Conservation (phyloP, 345 rosid species). For the Toxicodendron radicans region DNA sequence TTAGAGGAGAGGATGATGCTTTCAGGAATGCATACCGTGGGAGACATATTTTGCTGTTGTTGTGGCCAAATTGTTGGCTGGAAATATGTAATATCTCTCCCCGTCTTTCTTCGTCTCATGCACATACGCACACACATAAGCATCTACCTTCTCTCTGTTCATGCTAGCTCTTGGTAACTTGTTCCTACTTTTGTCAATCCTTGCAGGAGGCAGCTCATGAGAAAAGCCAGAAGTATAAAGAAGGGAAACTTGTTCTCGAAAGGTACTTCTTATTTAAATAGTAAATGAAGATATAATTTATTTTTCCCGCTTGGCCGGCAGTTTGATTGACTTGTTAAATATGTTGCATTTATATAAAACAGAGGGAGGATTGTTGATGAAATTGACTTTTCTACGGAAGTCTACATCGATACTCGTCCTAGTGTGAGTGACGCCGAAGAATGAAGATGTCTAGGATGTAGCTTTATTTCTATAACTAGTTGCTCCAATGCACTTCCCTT, state of each 20-base stretch:
- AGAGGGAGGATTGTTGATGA: conserved; percentile 82
- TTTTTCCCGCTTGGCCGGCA: neutral
- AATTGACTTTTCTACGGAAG: conserved; percentile 62
- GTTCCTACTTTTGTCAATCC: conserved; percentile 7
- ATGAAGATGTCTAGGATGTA: conserved; percentile 28
- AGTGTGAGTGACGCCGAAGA: conserved; percentile 59
- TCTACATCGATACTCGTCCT: conserved; percentile 54
- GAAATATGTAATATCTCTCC: conserved; percentile 69
- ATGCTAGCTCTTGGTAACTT: neutral
- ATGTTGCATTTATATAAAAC: conserved; percentile 8
- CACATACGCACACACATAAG: neutral
- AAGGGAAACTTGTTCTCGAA: conserved; percentile 80
- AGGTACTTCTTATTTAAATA: conserved; percentile 44
- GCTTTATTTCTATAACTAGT: neutral
- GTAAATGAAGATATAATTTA: neutral
- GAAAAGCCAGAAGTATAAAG: conserved; percentile 73
- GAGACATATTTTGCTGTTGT: conserved; percentile 83
- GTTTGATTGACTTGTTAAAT: conserved; percentile 6
- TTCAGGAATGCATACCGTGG: conserved; percentile 80
- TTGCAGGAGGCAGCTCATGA: conserved; percentile 73
- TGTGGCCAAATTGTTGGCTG: conserved; percentile 92
- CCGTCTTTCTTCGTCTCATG: neutral
- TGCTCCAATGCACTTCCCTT: neutral
- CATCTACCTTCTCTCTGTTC: neutral
- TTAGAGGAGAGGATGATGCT: conserved; percentile 77